Base-by-base conservation (phyloP, 257 asterid genomes). In the Primulina tabacum region DNA sequence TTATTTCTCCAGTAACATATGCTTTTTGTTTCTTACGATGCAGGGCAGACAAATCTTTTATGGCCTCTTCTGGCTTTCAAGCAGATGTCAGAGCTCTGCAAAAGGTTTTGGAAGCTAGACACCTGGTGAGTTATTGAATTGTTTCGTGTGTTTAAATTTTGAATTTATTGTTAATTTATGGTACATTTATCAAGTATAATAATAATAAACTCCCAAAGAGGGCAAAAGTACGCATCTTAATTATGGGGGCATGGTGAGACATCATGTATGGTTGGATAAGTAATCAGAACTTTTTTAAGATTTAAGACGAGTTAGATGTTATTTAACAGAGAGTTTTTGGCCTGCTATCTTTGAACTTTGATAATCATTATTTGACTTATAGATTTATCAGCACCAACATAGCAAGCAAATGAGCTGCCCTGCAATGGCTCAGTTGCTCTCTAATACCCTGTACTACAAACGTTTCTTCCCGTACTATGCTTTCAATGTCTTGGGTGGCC, bases 371-470 rank as follows among this genome's bases (percentile, higher is more conserved):
- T 64, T 63, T 73, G 60, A 68, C 35, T 65, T 68, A 66, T 68
- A 90, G 98, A 70, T 73, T 30, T 92, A 92, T 78, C 98, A 92
- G 78, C 97, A 92, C 71, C 98, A 92, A 63, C 98, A 90, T 78
- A 90, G 87, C 88, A 92, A 88, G 85, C 98, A 92, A 77, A 90
- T 90, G 98, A 92, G 95, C 82, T 92, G 98, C 71, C 98, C 96
- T 70, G 97, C 95, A 43, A 90, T 92, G 97, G 98, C 93, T 38
- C 98, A 92, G 77, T 78, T 90, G 63, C 96, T 92, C 28, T 90
- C 98, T 29, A 90, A 90, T 68, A 92, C 97, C 37, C 84, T 90
- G 56, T 92, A 90, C 81, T 92, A 81, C 85, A 92, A 92, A 69
- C 95, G 97, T 34, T 92, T 92, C 84, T 92, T 92, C 87, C 95